These are phyloP conservation scores for Chalaropsis ovoidea DNA, from an alignment of 2,329 filamentous ascomycete genomes.

Conservation along the genomic window DNA sequence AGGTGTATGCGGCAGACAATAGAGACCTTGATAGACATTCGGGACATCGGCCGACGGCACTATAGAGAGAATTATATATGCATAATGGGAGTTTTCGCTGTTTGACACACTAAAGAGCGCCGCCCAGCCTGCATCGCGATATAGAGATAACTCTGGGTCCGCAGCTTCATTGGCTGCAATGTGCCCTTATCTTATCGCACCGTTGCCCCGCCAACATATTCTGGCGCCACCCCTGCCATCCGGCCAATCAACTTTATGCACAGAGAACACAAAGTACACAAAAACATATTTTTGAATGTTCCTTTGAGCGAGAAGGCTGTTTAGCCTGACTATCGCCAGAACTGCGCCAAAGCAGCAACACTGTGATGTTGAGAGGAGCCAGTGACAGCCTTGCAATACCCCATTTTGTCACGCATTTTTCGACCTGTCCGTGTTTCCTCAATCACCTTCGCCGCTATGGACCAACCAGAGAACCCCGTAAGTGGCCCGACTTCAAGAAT, in stretches of 20 bases:
- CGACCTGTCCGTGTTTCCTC: not conserved
- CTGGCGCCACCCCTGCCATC: not conserved
- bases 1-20: not conserved
- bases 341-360: not conserved
- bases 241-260: not conserved
- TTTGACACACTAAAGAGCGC: not conserved
- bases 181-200: not conserved
- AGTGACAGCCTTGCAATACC: not conserved
- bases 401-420: not conserved
- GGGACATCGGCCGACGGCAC: too few species aligned
- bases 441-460: slow-evolving; percentile 4
- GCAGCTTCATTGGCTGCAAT: not conserved
- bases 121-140: not conserved
- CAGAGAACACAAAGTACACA: not conserved
- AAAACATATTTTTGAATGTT: slow-evolving; percentile 9
- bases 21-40: not conserved
- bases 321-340: not conserved
- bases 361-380: not conserved
- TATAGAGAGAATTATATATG: not conserved
- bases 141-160: not conserved
- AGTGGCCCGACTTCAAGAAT: slow-evolving; percentile 4
- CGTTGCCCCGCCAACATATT: slow-evolving; percentile 1
- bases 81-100: not conserved
- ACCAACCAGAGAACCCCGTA: slow-evolving; percentile 18
- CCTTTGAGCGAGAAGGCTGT: too few species aligned